These are phyloP conservation scores for Pichia sp. DNA, from an alignment of 1,139 yeast genomes.

Conservation along the genomic window DNA sequence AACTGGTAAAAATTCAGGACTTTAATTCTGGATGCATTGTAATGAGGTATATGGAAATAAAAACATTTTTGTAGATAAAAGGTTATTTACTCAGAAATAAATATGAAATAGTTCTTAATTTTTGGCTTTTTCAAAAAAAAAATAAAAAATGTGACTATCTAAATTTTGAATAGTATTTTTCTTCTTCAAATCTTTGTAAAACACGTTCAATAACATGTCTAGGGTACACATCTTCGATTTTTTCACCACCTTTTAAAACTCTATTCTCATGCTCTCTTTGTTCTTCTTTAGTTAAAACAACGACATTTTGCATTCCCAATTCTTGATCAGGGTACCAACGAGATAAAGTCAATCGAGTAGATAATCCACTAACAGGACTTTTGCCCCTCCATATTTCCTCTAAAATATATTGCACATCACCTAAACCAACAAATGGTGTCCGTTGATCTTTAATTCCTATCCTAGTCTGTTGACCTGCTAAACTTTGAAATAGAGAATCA, in stretches of 20 bases:
- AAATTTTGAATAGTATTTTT: slow-evolving; percentile 58
- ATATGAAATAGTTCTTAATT: no score
- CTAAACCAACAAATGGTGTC: slow-evolving; percentile 55
- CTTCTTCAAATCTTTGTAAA: slow-evolving; percentile 62
- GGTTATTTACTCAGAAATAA: no score
- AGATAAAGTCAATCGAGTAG: slow-evolving; percentile 70
- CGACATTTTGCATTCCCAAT: slow-evolving; percentile 63
- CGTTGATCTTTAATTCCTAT: slow-evolving; percentile 63
- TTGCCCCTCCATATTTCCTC: slow-evolving; percentile 93
- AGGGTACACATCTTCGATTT: slow-evolving; percentile 56
- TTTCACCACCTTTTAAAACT: slow-evolving; percentile 60
- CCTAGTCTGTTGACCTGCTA: slow-evolving; percentile 83
- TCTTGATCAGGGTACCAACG: slow-evolving; percentile 69
- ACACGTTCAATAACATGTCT: slow-evolving; percentile 53
- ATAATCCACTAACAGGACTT: slow-evolving; percentile 79
- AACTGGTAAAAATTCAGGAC: slow-evolving; percentile 17
- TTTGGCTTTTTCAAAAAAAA: not conserved
- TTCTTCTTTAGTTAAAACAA: slow-evolving; percentile 84
- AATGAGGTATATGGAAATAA: not conserved
- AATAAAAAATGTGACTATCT: slow-evolving; percentile 27
- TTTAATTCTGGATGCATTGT: not conserved
- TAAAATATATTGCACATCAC: slow-evolving; percentile 75
- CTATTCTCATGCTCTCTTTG: slow-evolving; percentile 69
- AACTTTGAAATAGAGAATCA: slow-evolving; percentile 71
- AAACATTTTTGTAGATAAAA: not conserved